These are phyloP conservation scores for Cercospora sp. DNA, from an alignment of 2,329 filamentous ascomycete species.

Conservation along the genomic window DNA sequence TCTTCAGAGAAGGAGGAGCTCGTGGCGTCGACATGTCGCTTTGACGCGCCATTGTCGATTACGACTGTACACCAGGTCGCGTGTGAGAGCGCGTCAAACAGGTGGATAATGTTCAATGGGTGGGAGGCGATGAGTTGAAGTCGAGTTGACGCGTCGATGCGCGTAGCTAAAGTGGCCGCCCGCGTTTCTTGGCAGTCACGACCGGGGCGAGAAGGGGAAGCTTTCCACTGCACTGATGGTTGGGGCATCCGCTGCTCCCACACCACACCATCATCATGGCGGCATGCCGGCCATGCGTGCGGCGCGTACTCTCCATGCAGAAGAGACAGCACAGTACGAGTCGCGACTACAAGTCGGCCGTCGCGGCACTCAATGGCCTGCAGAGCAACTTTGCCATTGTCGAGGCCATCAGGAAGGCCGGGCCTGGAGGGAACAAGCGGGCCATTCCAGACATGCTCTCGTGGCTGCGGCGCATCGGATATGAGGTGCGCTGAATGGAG, in stretches of 20 bases:
- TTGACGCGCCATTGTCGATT: conserved; percentile 18
- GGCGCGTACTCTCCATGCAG: conserved; percentile 5
- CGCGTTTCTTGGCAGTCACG: neutral
- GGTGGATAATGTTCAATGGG: neutral
- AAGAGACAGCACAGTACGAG: conserved; percentile 13
- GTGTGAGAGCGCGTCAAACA: neutral
- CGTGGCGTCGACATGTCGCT: conserved; percentile 18
- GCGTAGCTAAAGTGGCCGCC: conserved; percentile 2
- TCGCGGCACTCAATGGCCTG: conserved; percentile 71
- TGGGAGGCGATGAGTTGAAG: conserved; percentile 2
- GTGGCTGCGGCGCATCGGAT: conserved; percentile 75
- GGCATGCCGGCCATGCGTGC: neutral
- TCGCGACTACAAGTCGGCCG: conserved; percentile 57
- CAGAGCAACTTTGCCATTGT: conserved; percentile 78
- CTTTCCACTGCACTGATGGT: neutral
- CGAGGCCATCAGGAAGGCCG: conserved; percentile 74
- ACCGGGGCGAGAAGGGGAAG: conserved; percentile 2
- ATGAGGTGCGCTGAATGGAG: conserved; percentile 59
- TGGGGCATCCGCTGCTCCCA: neutral
- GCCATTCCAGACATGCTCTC: conserved; percentile 80
- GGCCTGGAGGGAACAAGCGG: conserved; percentile 68
- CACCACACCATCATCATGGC: conserved; percentile 7
- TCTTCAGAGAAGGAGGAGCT: conserved; percentile 41
- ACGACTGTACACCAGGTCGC: neutral
- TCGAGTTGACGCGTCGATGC: conserved; percentile 7